These are phyloP conservation scores for Trypanosoma lewisi DNA, from an alignment of 208 protist species.

Conservation along the genomic window DNA sequence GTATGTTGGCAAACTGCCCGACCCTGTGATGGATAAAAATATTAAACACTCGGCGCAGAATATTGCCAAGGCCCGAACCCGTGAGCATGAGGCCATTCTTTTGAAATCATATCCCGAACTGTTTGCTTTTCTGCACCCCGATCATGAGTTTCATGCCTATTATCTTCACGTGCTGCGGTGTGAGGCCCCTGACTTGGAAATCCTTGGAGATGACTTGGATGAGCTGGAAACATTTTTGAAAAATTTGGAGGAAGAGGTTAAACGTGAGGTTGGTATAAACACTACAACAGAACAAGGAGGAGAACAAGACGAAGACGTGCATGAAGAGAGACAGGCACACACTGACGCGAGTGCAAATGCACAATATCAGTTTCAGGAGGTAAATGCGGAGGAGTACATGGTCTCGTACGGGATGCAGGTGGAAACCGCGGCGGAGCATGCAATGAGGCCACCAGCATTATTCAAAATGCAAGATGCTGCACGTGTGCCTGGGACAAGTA, in stretches of 20 bases:
- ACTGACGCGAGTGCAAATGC: constrained; percentile 19
- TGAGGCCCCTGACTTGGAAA: constrained; percentile 72
- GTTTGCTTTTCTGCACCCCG: constrained; percentile 82
- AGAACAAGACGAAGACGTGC: neutral
- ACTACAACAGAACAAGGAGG: neutral
- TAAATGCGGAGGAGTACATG: constrained; percentile 41
- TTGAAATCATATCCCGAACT: constrained; percentile 66
- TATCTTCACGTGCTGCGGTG: constrained; percentile 81
- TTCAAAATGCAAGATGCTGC: constrained; percentile 23
- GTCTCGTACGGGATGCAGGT: constrained; percentile 63
- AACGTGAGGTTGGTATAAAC: constrained; percentile 47
- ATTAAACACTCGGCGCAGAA: constrained; percentile 56
- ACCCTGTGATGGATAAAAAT: constrained; percentile 61
- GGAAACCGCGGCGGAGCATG: constrained; percentile 50
- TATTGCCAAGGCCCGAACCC: constrained; percentile 55
- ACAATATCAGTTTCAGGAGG: constrained; percentile 30
- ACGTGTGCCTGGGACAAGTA: neutral
- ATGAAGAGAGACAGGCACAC: constrained; percentile 1
- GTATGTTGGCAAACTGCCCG: constrained; percentile 71
- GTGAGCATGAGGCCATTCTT: constrained; percentile 72
- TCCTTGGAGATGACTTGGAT: constrained; percentile 83
- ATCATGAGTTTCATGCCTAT: constrained; percentile 85
- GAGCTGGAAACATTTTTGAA: constrained; percentile 75
- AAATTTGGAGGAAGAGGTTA: constrained; percentile 64
- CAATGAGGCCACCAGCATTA: constrained; percentile 10